Percentiles rank a stretch among this genome's conserved stretches.
Conservation (phyloP, 1,284 basidiomycete species). For the Leccinum ambiguum region DNA sequence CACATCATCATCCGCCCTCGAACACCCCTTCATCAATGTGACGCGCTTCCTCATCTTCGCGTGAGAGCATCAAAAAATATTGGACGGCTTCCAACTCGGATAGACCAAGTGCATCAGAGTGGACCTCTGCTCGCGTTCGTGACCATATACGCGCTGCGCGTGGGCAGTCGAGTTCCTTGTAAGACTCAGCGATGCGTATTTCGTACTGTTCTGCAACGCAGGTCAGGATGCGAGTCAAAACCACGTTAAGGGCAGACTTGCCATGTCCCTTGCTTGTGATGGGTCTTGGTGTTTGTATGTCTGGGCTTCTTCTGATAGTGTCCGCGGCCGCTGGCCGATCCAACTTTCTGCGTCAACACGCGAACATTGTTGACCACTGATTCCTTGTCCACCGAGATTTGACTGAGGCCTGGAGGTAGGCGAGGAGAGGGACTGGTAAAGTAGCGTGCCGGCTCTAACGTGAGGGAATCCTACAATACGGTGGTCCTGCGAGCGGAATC, state of each 20-base stretch:
- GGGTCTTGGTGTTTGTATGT: conserved; percentile 21
- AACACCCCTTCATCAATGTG: conserved; percentile 53
- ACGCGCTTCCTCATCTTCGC: conserved; percentile 63
- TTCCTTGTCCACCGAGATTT: conserved; percentile 66
- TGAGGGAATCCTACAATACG: conserved; percentile 67
- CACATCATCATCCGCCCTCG: conserved; percentile 51
- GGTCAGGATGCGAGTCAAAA: conserved; percentile 1
- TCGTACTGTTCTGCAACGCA: conserved; percentile 56
- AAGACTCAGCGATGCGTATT: conserved; percentile 63
- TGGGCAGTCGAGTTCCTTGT: conserved; percentile 45
- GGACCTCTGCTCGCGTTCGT: conserved; percentile 56
- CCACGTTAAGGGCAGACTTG: conserved; percentile 17
- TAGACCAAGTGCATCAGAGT: conserved; percentile 65
- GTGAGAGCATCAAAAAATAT: conserved; percentile 83
- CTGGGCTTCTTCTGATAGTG: conserved; percentile 18
- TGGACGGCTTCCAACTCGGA: conserved; percentile 79
- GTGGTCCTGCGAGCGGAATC: conserved; percentile 47
- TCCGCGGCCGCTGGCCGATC: conserved; percentile 35
- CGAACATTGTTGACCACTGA: conserved; percentile 60
- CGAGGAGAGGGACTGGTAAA: conserved; percentile 51
- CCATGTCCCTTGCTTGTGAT: conserved; percentile 30
- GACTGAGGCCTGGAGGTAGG: conserved; percentile 46
- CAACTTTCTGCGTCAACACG: conserved; percentile 71
- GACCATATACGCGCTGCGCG: conserved; percentile 40
- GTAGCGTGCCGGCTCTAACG: conserved; percentile 52